Evolutionary conservation across 2,329 filamentous ascomycete genomes (phyloP), one percentile per base, ranked within the genome.

Genomic region (Calonectria pseudoreteaudii): DNA sequence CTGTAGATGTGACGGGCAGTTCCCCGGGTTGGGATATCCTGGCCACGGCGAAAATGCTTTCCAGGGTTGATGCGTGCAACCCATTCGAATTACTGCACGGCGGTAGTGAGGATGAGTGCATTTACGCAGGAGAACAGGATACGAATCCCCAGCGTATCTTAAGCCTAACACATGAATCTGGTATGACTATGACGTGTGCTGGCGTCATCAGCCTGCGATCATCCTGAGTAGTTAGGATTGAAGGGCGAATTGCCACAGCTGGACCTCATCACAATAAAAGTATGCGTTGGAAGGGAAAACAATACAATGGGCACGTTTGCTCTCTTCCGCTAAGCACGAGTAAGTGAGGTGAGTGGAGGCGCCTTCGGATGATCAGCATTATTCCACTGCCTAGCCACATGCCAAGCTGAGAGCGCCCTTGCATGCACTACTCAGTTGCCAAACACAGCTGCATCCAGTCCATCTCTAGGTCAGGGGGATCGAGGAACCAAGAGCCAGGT

Each of bases 401-500:
- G 34, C 68, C 49, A 64, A 66, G 34, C 20, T 47, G 44, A 56
- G 20, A n/a, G 8, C 47, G 68, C 60, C 60, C 58, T 70, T 70
- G 68, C 68, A 70, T 70, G 36, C 60, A 66, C 36, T 28, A 38
- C 68, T 23, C 20, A 23, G 49, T 50, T 72, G 70, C 56, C 65
- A 62, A 56, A 64, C 67, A 47, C 52, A 67, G 56, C 44, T 64
- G 56, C 53, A 72, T 36, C 38, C 28, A 28, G 41, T 7, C 38
- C 31, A 52, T 58, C 34, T 31, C 47, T 34, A 52, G 70, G 64
- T 16, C 68, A 62, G 65, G 65, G 65, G 70, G 47, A 68, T 31
- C 23, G 44, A 44, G 66, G 58, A 50, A 66, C 66, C 64, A 56
- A 41, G 62, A 67, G 64, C 69, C 69, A 71, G 62, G 69, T 71